Base-by-base conservation (phyloP, 2,329 filamentous ascomycete genomes). In the Fusarium buharicum region DNA sequence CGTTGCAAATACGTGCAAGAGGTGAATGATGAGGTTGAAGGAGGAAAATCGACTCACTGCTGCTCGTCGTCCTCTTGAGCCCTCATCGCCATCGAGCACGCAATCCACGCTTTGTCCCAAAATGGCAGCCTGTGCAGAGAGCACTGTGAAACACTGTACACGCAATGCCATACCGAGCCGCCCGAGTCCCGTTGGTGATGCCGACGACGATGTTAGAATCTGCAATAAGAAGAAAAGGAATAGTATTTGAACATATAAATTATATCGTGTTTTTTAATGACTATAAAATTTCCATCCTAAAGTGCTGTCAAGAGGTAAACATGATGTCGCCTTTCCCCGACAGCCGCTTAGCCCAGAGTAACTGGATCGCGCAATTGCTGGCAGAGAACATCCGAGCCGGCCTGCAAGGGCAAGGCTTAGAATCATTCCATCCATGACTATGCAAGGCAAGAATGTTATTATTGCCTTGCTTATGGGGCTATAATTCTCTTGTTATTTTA, bases 21-120 rank as follows among this genome's bases (percentile, higher is more conserved):
- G 44, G 40, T 53, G 64, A 60, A 60, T 24, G 22, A 54, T 52
- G 40, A 62, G 48, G 57, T 60, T 65, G 56, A 58, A 68, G 33
- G 55, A 64, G 50, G 47, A 39, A 60, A 57, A 46, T 31, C 24
- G 47, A 36, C 22, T 17, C 45, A 36, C 18, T 51, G 24, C 2
- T 56, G 37, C 38, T 66, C 33, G 41, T 43, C 50, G 33, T 62
- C 34, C n/a, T 62, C 41, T 55, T 54, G 38, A 43, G 34, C 33
- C 31, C 43, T 49, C 50, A 28, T 50, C 36, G 44, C 50, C 20
- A 40, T 66, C 28, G 49, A 66, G 52, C 63, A 66, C 63, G 63
- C 63, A 64, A 66, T 66, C 28, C 27, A 14, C 46, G 45, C 63
- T 61, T 57, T 60, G 40, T 31, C 63, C 37, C 34, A 30, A 63